Conservation (phyloP, 306 rosid genomes). For the Arachis hypogaea region DNA sequence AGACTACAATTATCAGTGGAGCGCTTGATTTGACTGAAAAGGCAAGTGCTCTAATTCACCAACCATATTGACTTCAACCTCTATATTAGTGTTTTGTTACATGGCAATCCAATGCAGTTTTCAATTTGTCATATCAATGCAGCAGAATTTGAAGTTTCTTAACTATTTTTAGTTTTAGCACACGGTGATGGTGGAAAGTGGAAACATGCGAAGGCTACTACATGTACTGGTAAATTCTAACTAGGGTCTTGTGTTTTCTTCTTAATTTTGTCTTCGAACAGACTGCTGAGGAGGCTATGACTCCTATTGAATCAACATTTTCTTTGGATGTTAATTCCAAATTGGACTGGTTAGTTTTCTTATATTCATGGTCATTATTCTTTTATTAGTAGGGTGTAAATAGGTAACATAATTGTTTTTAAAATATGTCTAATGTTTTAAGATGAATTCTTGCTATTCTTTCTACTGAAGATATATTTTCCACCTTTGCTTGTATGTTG, state of each 20-base stretch:
- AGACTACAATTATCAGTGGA: constrained; percentile 95
- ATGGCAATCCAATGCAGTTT: constrained; percentile 16
- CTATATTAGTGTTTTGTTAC: constrained; percentile 22
- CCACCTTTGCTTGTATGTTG: constrained; percentile 17
- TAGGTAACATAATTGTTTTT: constrained; percentile 24
- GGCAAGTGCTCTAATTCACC: constrained; percentile 49
- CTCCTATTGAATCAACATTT: constrained; percentile 96
- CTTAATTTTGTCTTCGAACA: constrained; percentile 43
- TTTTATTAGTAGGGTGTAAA: constrained; percentile 20
- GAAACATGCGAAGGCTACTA: constrained; percentile 20
- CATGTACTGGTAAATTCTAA: constrained; percentile 5
- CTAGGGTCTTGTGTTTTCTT: not conserved
- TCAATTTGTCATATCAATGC: constrained; percentile 31
- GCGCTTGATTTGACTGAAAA: constrained; percentile 98
- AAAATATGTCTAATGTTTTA: constrained; percentile 6
- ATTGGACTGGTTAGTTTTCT: constrained; percentile 82
- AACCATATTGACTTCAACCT: constrained; percentile 16
- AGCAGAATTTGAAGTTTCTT: constrained; percentile 30
- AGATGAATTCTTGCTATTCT: not conserved
- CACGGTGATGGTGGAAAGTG: constrained; percentile 26
- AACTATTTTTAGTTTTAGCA: constrained; percentile 29
- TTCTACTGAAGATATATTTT: constrained; percentile 31
- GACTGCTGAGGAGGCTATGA: constrained; percentile 99
- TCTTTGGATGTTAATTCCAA: constrained; percentile 92
- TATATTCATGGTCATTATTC: constrained; percentile 21